Conservation (phyloP, 177 flowering plant genomes). For the Tripterygium wilfordii region DNA sequence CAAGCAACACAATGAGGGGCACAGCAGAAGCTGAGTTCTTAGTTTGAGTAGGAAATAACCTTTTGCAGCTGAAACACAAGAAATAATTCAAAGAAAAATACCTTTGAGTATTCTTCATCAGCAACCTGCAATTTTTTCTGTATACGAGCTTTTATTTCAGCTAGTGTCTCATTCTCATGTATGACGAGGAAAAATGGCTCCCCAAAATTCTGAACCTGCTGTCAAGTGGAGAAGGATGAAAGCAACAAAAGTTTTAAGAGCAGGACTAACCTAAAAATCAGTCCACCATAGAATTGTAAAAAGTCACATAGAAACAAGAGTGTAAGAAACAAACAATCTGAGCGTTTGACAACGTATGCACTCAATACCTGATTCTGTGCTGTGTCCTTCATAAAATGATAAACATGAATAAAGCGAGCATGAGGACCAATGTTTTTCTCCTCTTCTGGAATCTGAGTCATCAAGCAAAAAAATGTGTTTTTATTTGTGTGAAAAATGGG, state of each 20-base stretch:
- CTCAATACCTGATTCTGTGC: conserved; percentile 71
- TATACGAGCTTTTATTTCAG: conserved; percentile 65
- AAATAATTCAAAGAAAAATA: conserved; percentile 15
- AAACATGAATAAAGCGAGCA: conserved; percentile 83
- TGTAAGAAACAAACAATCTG: not conserved
- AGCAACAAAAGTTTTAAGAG: too few species aligned
- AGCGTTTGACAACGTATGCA: not conserved
- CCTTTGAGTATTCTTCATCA: conserved; percentile 84
- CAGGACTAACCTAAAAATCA: too few species aligned
- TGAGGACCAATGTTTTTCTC: conserved; percentile 84
- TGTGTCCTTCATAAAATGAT: conserved; percentile 74
- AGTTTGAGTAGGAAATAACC: too few species aligned
- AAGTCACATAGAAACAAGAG: not conserved
- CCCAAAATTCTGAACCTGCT: conserved; percentile 81
- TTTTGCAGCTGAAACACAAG: too few species aligned
- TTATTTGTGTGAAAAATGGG: too few species aligned
- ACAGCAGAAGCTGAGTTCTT: too few species aligned
- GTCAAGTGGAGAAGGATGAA: conserved; percentile 6
- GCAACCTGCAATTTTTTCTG: conserved; percentile 80
- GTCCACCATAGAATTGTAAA: too few species aligned
- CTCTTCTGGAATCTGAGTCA: conserved; percentile 75
- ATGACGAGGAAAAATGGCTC: conserved; percentile 80
- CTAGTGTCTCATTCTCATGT: conserved; percentile 71
- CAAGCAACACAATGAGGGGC: too few species aligned
- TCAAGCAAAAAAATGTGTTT: not conserved